Base-by-base conservation (phyloP, 177 flowering plant species). In the Vitis hybrid region DNA sequence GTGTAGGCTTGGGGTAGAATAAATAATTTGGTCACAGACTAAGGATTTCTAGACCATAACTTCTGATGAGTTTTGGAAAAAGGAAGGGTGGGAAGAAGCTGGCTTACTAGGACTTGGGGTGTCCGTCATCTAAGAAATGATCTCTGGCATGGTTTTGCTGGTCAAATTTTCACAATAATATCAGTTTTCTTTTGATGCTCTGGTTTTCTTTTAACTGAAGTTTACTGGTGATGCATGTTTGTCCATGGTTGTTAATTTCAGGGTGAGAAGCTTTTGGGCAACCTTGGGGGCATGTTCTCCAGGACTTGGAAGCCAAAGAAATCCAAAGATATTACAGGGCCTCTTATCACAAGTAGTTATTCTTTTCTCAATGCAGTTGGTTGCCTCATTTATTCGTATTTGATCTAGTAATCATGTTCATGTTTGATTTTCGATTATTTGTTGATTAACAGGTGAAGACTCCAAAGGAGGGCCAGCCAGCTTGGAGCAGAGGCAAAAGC, bases 251-350 rank as follows among this genome's bases (percentile, higher is more conserved):
- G 45, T 13, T 54, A n/a, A 26, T 66, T 56, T 51, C 77, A 85
- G 88, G 88, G 88, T 12, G 88, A 89, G 76, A 89, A 89, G 78
- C 84, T 93, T 62, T 71, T 93, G 69, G 91, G 91, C 49, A 89
- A 82, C 78, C 92, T 94, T 66, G 97, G 99, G 0, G 95, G 98
- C 45, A 84, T 94, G 77, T 93, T 94, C 74, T 90, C 99, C 7
- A 94, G 71, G 80, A 82, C 97, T 5, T 94, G 99, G 99, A 94
- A 86, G 84, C 92, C 98, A 62, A 94, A 90, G 82, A 94, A 94
- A 86, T 76, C 80, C 54, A 76, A 72, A 23, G 70, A 79, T 49
- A 92, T 94, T 64, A 58, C 75, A 6, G 99, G 99, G 61, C 98
- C 99, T 62, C 10, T 62, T 30, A 75, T 72, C 51, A 74, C 83